Conservation (phyloP, 169 alveolate genomes). For the Cystoisospora suis region DNA sequence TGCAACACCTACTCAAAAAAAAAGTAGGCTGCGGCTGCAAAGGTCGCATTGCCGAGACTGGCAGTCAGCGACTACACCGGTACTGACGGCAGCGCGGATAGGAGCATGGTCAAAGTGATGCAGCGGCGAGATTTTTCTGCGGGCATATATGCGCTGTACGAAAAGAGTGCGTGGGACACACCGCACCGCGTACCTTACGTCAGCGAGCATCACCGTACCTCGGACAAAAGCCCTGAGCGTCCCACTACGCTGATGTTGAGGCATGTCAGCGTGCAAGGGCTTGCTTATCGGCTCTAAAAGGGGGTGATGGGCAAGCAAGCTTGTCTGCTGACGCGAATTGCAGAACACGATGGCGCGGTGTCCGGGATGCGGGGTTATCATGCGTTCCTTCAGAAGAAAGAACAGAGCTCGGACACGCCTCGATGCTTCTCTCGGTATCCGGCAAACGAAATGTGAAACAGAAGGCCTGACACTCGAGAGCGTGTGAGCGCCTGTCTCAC, state of each 20-base stretch:
- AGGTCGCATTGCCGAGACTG: background rate
- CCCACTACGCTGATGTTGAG: background rate
- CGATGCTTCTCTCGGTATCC: background rate
- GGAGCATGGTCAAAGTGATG: too few species aligned
- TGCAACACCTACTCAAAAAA: too few species aligned
- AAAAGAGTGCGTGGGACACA: too few species aligned
- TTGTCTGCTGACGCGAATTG: slow-evolving; percentile 70
- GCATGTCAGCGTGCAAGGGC: slow-evolving; percentile 43
- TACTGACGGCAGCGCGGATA: too few species aligned
- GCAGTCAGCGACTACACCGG: too few species aligned
- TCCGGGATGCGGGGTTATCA: slow-evolving; percentile 29
- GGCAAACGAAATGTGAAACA: background rate
- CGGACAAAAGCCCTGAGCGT: slow-evolving; percentile 21
- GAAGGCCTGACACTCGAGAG: too few species aligned
- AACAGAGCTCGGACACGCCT: slow-evolving; percentile 27
- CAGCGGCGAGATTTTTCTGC: too few species aligned
- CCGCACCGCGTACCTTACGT: too few species aligned
- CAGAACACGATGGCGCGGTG: slow-evolving; percentile 22
- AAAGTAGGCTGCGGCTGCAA: background rate
- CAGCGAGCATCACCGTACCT: too few species aligned
- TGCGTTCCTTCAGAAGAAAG: background rate
- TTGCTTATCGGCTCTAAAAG: background rate
- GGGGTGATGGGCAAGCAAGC: slow-evolving; percentile 36
- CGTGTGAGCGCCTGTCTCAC: too few species aligned
- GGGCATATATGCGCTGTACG: too few species aligned